Evolutionary conservation across 345 rosid genomes (phyloP).

Genomic region (sweet orange (Citrus sinensis)): DNA sequence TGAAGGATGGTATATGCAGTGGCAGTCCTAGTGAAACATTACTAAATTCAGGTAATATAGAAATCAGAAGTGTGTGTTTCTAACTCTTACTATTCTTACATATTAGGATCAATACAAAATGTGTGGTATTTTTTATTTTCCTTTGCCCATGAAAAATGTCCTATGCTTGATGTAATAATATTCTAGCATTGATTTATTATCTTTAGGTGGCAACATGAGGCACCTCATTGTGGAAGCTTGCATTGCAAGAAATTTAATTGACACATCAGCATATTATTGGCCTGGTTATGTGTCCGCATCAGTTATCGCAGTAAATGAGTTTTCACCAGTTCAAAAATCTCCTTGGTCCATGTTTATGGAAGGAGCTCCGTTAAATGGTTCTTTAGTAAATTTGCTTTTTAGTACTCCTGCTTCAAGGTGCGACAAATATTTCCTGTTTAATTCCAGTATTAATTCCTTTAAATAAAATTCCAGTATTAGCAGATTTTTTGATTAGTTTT

Average conservation of each 20-base stretch:
- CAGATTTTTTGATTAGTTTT: constrained; percentile 11
- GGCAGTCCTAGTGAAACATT: constrained; percentile 15
- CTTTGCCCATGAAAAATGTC: background rate
- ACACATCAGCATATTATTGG: constrained; percentile 60
- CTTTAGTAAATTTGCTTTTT: constrained; percentile 45
- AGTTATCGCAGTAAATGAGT: constrained; percentile 30
- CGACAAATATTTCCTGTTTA: constrained; percentile 8
- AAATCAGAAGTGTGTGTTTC: constrained; percentile 1
- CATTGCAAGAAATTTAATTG: constrained; percentile 60
- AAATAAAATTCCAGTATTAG: background rate
- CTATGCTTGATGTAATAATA: background rate
- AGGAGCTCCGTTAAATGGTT: constrained; percentile 41
- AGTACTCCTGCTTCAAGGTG: constrained; percentile 60
- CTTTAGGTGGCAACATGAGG: constrained; percentile 61
- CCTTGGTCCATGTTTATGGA: constrained; percentile 59
- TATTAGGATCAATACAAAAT: background rate
- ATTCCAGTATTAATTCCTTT: background rate
- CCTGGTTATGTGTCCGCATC: constrained; percentile 51
- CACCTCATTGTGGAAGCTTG: constrained; percentile 77
- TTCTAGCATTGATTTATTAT: constrained; percentile 4
- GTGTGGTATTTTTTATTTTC: background rate
- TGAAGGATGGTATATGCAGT: constrained; percentile 22
- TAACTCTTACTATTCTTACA: background rate
- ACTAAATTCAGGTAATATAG: constrained; percentile 33
- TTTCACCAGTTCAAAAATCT: constrained; percentile 37